phyloP scores from a whole-genome alignment of 148 eudicot genomes.

The Salicornia ramosissima region DNA sequence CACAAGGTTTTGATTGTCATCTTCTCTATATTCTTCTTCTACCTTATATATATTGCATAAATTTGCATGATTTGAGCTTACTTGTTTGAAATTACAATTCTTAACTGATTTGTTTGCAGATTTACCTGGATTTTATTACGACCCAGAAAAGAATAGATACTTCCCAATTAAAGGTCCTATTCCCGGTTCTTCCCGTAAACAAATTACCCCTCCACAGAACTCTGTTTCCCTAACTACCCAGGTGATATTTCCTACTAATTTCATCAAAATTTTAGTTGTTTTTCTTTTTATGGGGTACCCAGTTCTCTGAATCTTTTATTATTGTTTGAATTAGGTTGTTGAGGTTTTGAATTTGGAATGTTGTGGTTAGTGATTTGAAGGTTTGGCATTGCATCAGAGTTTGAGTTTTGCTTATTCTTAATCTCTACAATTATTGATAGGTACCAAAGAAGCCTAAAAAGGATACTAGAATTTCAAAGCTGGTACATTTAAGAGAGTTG shows the following conservation, averaged over 20 bases:
- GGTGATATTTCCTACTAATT: constrained; percentile 17
- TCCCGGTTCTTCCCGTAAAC: constrained; percentile 53
- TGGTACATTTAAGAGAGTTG: constrained; percentile 59
- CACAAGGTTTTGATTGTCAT: constrained; percentile 21
- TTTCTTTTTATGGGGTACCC: background rate
- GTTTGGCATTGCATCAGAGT: background rate
- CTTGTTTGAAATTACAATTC: background rate
- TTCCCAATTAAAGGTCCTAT: constrained; percentile 61
- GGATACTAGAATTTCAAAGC: constrained; percentile 34
- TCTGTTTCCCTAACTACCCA: constrained; percentile 17
- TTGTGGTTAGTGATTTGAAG: background rate
- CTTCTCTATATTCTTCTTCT: background rate
- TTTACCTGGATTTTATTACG: constrained; percentile 70
- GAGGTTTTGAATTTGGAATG: background rate
- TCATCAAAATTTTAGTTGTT: background rate
- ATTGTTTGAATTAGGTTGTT: background rate
- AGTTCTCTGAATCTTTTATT: background rate
- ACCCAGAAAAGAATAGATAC: constrained; percentile 66
- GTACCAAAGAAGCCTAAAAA: constrained; percentile 16
- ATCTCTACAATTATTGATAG: constrained; percentile 11
- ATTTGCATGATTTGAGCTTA: background rate
- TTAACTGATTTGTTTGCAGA: constrained; percentile 31
- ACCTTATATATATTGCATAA: background rate
- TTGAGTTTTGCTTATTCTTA: background rate
- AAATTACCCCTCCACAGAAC: constrained; percentile 19